phyloP scores from a whole-genome alignment of 352 stramenopile species.

The Globisporangium sylvaticum region DNA sequence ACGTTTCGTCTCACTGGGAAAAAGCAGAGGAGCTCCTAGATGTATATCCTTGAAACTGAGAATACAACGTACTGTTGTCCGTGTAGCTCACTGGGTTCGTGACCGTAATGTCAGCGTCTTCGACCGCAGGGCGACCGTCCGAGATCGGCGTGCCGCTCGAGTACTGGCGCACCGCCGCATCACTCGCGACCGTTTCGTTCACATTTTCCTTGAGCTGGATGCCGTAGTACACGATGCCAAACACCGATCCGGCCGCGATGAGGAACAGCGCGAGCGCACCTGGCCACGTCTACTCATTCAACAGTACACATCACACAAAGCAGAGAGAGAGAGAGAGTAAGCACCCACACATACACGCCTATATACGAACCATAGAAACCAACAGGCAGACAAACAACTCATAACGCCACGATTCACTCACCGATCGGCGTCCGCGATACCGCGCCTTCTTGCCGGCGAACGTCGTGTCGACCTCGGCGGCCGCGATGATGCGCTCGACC shows the following conservation, averaged over 20 bases:
- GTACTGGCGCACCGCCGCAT: constrained; percentile 50
- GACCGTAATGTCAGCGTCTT: constrained; percentile 40
- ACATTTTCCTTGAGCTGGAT: constrained; percentile 60
- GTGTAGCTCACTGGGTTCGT: constrained; percentile 75
- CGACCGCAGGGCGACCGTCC: constrained; percentile 46
- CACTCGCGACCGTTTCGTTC: constrained; percentile 41
- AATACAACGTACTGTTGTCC: constrained; percentile 38
- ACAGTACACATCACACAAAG: neutral
- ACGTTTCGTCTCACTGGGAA: neutral
- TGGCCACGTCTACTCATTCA: constrained; percentile 56
- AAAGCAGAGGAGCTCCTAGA: neutral
- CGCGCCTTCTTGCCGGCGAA: constrained; percentile 75
- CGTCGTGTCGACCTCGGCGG: constrained; percentile 73
- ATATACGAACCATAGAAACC: neutral
- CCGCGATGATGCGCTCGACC: constrained; percentile 78
- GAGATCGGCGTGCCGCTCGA: constrained; percentile 60
- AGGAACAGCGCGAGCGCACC: constrained; percentile 64
- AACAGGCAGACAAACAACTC: neutral
- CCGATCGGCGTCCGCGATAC: constrained; percentile 66
- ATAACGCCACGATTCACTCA: constrained; percentile 20
- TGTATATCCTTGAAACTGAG: neutral
- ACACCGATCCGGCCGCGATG: constrained; percentile 49
- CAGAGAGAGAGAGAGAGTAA: neutral
- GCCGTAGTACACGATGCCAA: constrained; percentile 73
- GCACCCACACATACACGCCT: neutral